phyloP scores from a whole-genome alignment of 148 eudicot genomes.

The Camellia lanceoleosa region DNA sequence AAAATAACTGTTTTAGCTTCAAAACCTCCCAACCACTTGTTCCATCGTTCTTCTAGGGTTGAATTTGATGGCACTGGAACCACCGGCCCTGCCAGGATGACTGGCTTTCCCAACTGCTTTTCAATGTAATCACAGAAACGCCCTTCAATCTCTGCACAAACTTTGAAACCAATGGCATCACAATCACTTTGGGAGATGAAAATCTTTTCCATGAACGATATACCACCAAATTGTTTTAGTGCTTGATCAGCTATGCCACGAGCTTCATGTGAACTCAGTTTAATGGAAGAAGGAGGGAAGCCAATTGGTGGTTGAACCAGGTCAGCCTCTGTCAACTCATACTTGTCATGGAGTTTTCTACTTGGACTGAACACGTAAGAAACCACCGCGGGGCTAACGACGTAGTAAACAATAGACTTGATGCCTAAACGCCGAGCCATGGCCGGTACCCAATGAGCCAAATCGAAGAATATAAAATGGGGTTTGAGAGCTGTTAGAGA shows the following conservation, averaged over 20 bases:
- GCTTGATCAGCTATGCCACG: constrained; percentile 16
- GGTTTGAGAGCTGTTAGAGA: constrained; percentile 10
- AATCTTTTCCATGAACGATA: constrained; percentile 29
- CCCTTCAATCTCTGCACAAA: constrained; percentile 47
- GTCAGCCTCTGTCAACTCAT: not conserved
- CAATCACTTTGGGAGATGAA: constrained; percentile 24
- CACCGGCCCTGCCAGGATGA: constrained; percentile 53
- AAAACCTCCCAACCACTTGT: constrained; percentile 36
- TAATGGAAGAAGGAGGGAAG: not conserved
- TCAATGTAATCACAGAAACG: constrained; percentile 22
- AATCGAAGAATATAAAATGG: constrained; percentile 22
- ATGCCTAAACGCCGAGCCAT: constrained; percentile 9
- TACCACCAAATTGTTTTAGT: constrained; percentile 23
- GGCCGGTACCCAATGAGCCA: constrained; percentile 19
- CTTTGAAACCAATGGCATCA: constrained; percentile 46
- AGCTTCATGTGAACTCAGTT: constrained; percentile 25
- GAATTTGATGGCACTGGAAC: constrained; percentile 35
- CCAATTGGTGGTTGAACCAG: not conserved
- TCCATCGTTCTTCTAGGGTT: constrained; percentile 34
- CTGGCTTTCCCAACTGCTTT: constrained; percentile 33
- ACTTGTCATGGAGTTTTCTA: not conserved
- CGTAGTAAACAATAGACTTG: not conserved
- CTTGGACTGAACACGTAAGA: not conserved
- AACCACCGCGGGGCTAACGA: not conserved
- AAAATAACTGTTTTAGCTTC: constrained; percentile 25